Evolutionary conservation across 2,329 filamentous ascomycete genomes (phyloP).

Genomic region (Gyromitra esculenta): DNA sequence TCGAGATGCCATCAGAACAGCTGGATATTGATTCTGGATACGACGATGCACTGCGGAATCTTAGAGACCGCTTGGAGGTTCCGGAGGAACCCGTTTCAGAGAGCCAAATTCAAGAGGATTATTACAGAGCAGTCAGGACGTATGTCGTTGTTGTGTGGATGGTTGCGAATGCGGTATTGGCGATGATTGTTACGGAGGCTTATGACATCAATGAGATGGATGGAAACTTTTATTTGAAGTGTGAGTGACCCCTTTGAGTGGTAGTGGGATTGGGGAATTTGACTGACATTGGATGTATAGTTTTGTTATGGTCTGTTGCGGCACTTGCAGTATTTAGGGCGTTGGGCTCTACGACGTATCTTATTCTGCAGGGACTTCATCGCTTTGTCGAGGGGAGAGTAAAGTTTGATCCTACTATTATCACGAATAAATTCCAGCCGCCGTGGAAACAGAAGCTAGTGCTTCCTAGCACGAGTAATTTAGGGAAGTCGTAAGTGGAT

Average conservation of each 20-base stretch:
- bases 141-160: conserved; percentile 99
- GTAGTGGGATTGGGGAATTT: not conserved
- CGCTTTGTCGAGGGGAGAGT: conserved; percentile 87
- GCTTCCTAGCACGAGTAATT: conserved; percentile 38
- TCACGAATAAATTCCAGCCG: conserved; percentile 54
- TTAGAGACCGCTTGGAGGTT: conserved; percentile 91
- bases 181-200: conserved; percentile 89
- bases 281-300: conserved; percentile 37
- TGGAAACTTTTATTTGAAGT: conserved; percentile 87
- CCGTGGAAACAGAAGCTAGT: conserved; percentile 52
- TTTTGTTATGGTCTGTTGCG: conserved; percentile 93
- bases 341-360: conserved; percentile 81
- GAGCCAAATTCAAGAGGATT: conserved; percentile 92
- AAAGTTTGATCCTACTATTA: conserved; percentile 61
- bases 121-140: conserved; percentile 95
- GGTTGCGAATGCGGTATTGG: conserved; percentile 87
- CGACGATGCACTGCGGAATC: conserved; percentile 94
- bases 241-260: conserved; percentile 50
- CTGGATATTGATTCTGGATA: conserved; percentile 98
- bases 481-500: conserved; percentile 23
- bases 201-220: conserved; percentile 77
- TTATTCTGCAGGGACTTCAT: conserved; percentile 83
- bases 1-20: conserved; percentile 98
- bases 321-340: conserved; percentile 86
- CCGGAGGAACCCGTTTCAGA: conserved; percentile 71